phyloP scores from a whole-genome alignment of 2,329 filamentous ascomycete species.

The Apiospora pterosperma region DNA sequence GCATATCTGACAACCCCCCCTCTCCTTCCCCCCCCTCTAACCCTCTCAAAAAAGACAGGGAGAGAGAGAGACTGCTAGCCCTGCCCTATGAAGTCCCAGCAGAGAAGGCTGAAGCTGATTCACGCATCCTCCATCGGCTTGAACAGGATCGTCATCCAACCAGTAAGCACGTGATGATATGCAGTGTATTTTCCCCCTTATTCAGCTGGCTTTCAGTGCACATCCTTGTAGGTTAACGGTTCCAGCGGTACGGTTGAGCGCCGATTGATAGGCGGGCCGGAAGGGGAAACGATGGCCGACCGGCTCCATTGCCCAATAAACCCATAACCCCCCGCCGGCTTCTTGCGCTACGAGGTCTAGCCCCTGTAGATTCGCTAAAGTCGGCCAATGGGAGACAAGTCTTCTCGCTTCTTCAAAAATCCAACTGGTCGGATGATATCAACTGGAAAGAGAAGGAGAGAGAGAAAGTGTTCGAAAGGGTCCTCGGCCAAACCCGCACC shows the following conservation, averaged over 20 bases:
- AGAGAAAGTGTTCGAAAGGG: neutral
- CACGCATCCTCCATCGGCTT: neutral
- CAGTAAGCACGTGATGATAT: neutral
- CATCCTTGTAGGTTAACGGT: neutral
- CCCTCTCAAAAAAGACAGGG: no score
- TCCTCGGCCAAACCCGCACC: neutral
- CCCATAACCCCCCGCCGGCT: neutral
- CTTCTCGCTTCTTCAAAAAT: neutral
- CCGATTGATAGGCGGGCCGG: neutral
- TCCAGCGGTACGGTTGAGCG: neutral
- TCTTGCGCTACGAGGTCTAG: neutral
- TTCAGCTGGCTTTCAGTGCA: no score
- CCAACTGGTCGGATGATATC: neutral
- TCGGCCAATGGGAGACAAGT: neutral
- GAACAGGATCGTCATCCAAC: neutral
- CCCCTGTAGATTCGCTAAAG: slow-evolving; percentile 2
- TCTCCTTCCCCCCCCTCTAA: no score
- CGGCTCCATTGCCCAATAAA: neutral
- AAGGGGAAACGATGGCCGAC: neutral
- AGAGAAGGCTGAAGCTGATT: neutral
- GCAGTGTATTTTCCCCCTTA: neutral
- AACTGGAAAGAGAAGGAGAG: neutral
- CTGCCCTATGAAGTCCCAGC: no score
- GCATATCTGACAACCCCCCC: neutral
- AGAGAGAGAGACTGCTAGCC: no score